These are phyloP conservation scores for Primulina huaijiensis DNA, from an alignment of 257 asterid genomes.

Conservation along the genomic window DNA sequence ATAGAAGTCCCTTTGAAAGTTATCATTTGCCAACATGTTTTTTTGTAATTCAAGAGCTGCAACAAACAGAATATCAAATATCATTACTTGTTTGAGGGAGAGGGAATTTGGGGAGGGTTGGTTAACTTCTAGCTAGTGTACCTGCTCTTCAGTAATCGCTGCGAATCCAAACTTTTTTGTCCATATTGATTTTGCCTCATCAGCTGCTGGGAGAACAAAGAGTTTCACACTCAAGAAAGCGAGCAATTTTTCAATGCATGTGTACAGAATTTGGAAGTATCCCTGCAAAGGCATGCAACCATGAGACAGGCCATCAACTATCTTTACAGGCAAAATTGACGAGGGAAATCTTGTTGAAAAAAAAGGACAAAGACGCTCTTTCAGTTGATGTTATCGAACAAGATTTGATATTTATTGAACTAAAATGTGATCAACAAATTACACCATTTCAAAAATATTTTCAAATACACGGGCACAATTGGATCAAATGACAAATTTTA, in stretches of 20 bases:
- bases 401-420: neutral
- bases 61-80: slow-evolving; percentile 21
- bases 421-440: neutral
- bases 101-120: neutral
- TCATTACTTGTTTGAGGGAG: neutral
- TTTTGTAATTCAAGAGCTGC: slow-evolving; percentile 73
- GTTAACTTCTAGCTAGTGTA: slow-evolving; percentile 21
- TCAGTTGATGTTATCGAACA: too few species aligned
- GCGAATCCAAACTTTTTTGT: slow-evolving; percentile 78
- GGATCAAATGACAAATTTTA: too few species aligned
- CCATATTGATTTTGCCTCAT: slow-evolving; percentile 89
- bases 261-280: slow-evolving; percentile 67
- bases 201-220: slow-evolving; percentile 88
- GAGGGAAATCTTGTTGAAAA: neutral
- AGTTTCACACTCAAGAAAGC: slow-evolving; percentile 63
- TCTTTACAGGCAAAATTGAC: neutral
- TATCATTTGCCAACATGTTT: slow-evolving; percentile 87
- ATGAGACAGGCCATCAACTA: slow-evolving; percentile 23
- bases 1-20: slow-evolving; percentile 78
- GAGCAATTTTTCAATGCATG: slow-evolving; percentile 56
- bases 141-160: slow-evolving; percentile 68
- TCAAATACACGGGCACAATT: neutral
- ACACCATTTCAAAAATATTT: neutral
- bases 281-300: slow-evolving; percentile 55
- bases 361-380: neutral